These are phyloP conservation scores for Alternaria angustiovoidea DNA, from an alignment of 2,329 filamentous ascomycete genomes.

Conservation along the genomic window DNA sequence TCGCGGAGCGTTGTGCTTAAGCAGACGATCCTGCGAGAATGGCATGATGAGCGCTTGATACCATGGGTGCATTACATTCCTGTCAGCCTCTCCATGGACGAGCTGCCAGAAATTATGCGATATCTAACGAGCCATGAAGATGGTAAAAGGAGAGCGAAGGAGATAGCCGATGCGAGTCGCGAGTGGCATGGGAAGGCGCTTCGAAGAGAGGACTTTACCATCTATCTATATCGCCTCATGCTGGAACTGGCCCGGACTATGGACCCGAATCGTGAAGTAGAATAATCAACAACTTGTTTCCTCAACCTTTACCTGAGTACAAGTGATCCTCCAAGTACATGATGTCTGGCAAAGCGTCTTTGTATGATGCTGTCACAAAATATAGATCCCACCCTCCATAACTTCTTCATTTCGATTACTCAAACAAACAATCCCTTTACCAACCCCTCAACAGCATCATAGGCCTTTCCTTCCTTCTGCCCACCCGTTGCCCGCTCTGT, in stretches of 20 bases:
- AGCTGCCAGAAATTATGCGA: conserved; percentile 17
- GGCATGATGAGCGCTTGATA: conserved; percentile 48
- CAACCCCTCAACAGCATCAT: conserved; percentile 54
- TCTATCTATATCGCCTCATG: conserved; percentile 31
- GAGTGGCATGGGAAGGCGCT: conserved; percentile 25
- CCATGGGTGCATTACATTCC: conserved; percentile 50
- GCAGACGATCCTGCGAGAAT: conserved; percentile 48
- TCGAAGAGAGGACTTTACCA: conserved; percentile 18
- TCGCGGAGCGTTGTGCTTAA: conserved; percentile 32
- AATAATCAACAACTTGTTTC: background rate
- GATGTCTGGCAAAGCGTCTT: background rate
- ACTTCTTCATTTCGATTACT: background rate
- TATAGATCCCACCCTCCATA: background rate
- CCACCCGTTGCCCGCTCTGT: conserved; percentile 55
- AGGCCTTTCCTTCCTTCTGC: conserved; percentile 53
- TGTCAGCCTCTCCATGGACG: conserved; percentile 30
- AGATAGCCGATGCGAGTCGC: conserved; percentile 29
- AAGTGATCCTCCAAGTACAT: background rate
- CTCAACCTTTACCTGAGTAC: background rate
- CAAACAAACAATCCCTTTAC: conserved; percentile 53
- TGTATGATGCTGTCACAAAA: background rate
- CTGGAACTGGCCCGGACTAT: conserved; percentile 29
- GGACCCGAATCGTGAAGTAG: conserved; percentile 2
- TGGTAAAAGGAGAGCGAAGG: conserved; percentile 21
- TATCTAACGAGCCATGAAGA: conserved; percentile 19